A percentile compares a stretch with the other conserved stretches of the same genome.
phyloP scores from a whole-genome alignment of 1,284 basidiomycete species.

The Uromyces viciae-fabae region DNA sequence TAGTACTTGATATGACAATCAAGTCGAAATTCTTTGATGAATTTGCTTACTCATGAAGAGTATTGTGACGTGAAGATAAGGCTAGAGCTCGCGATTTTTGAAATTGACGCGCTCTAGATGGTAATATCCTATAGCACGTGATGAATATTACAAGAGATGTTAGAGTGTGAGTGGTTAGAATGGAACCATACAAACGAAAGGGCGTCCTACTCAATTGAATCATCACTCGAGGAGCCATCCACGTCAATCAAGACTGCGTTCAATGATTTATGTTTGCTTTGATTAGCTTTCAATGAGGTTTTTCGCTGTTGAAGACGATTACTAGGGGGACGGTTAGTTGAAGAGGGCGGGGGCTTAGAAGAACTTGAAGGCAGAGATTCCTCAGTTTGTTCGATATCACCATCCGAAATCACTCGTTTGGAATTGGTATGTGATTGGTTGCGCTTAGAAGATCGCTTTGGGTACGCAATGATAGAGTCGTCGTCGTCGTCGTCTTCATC shows the following conservation, averaged over 20 bases:
- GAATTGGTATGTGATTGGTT: background rate
- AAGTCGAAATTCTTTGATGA: background rate
- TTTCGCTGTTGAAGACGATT: slow-evolving; percentile 12
- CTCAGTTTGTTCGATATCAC: background rate
- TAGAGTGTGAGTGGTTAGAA: background rate
- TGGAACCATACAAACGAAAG: background rate
- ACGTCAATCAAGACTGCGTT: background rate
- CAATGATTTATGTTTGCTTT: slow-evolving; percentile 12
- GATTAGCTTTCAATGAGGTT: slow-evolving; percentile 11
- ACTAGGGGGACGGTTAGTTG: background rate
- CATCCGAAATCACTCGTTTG: slow-evolving; percentile 18
- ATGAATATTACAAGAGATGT: background rate
- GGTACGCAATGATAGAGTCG: background rate
- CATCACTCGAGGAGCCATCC: slow-evolving; percentile 31
- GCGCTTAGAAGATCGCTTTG: background rate
- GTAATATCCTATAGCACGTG: slow-evolving; percentile 27
- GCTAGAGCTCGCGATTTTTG: slow-evolving; percentile 2
- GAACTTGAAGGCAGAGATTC: background rate
- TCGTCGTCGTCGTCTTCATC: background rate
- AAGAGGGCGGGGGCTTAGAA: slow-evolving; percentile 9
- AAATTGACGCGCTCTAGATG: slow-evolving; percentile 26
- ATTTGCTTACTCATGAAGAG: too few relatives aligned
- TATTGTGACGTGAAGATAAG: too few relatives aligned
- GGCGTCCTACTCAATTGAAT: slow-evolving; percentile 34
- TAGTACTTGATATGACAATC: too few relatives aligned